Conservation (phyloP, 1,284 basidiomycete genomes). For the Rhizoctonia solani region DNA sequence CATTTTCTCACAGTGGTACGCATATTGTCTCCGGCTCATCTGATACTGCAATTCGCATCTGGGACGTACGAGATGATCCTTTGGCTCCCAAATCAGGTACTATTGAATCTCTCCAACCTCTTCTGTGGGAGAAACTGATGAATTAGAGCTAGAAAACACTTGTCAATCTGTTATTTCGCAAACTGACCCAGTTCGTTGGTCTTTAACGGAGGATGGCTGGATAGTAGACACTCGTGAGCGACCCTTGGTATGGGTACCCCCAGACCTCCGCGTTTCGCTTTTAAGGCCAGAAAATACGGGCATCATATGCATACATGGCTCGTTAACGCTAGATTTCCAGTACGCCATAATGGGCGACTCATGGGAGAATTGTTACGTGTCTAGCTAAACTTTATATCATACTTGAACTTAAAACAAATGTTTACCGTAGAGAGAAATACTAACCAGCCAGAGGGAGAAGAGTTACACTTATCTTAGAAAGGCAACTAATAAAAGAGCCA, state of each 20-base stretch:
- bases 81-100: background rate
- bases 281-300: background rate
- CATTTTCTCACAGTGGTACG: constrained; percentile 8
- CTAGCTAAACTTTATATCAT: no score
- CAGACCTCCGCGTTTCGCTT: background rate
- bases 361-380: background rate
- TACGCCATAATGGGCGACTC: background rate
- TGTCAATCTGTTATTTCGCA: no score
- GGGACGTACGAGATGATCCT: background rate
- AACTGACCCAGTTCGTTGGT: no score
- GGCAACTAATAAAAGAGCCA: no score
- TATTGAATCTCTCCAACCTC: background rate
- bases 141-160: background rate
- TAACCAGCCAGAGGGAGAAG: no score
- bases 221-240: background rate
- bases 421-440: no score
- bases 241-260: background rate
- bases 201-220: background rate
- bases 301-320: background rate
- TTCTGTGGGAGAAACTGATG: background rate
- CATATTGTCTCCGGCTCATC: constrained; percentile 13
- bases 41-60: background rate
- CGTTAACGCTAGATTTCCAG: background rate
- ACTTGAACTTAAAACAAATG: no score
- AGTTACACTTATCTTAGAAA: no score